Base-by-base conservation (phyloP, 2,329 filamentous ascomycete genomes). In the Aspergillus sp. region DNA sequence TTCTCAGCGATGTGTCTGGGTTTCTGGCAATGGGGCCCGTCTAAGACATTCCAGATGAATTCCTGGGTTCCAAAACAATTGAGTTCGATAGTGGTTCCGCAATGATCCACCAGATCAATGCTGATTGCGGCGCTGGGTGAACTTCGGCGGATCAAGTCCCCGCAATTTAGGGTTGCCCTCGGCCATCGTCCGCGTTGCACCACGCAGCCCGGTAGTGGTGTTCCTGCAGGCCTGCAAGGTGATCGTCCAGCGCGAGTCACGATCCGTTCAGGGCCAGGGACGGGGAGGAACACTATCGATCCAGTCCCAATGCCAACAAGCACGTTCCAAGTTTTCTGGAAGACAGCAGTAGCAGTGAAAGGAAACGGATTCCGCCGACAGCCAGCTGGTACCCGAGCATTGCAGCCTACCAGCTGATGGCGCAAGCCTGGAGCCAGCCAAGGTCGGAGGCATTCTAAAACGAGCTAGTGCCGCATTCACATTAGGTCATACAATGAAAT, bases 101-200 rank as follows among this genome's bases (percentile, higher is more conserved):
- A 5, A 9, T 4, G 8, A 17, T 23, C 32, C 19, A 32, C 39
- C n/a, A n/a, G 19, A n/a, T 4, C 10, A 25, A 19, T 41, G n/a
- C 38, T 55, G 25, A 55, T 55, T 55, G 41, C 41, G 17, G n/a
- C 5, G 5, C 10, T 36, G 39, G 53, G n/a, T 30, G 13, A 43
- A 30, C 25, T 28, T 55, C 39, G 53, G 53, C 53, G 53, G 15
- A 23, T 19, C n/a, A 15, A 21, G 15, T 25, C 39, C 38, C 19
- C 53, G 41, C 23, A 36, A 36, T 36, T 55, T 36, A 55, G 41
- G 53, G 28, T 21, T 47, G 25, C 25, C 25, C 17, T 55, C 53
- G 53, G 53, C n/a, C 53, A 47, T 55, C 25, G 39, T 55, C 53
- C 53, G 53, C 21, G 17, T 39, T 17, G 36, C 10, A 38, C 30